Conservation (phyloP, 768 basidiomycete species). For the Baorangia bicolor region DNA sequence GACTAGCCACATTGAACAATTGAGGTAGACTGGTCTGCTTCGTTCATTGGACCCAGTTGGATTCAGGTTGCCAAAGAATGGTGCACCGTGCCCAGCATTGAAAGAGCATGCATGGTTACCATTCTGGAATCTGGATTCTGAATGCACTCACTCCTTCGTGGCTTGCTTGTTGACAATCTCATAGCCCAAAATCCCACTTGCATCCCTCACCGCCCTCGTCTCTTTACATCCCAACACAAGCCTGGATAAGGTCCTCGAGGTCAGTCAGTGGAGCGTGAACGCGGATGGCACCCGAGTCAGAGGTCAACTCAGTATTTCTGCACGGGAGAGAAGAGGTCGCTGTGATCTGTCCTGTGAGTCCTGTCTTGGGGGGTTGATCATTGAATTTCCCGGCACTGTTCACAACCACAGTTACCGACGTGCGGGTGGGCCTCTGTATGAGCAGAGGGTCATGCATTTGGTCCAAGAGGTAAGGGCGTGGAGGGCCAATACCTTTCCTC, state of each 20-base stretch:
- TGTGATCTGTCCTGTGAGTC: slow-evolving; percentile 80
- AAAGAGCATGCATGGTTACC: no score
- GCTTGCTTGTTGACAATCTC: no score
- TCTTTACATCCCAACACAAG: slow-evolving; percentile 51
- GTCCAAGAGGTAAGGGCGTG: background rate
- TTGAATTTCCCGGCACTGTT: no score
- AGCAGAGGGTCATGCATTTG: background rate
- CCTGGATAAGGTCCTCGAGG: slow-evolving; percentile 53
- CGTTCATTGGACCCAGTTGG: no score
- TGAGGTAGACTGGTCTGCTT: no score
- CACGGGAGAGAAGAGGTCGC: slow-evolving; percentile 76
- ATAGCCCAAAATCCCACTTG: slow-evolving; percentile 42
- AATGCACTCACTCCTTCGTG: no score
- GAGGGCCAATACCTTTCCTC: background rate
- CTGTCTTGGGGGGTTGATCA: slow-evolving; percentile 77
- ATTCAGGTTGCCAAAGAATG: no score
- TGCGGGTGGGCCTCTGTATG: no score
- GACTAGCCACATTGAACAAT: no score
- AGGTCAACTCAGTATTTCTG: slow-evolving; percentile 39
- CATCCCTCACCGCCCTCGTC: slow-evolving; percentile 50
- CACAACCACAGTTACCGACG: background rate
- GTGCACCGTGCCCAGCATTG: no score
- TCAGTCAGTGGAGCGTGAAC: slow-evolving; percentile 77
- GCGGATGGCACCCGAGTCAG: slow-evolving; percentile 70
- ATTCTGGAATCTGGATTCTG: no score